Percentiles rank a stretch among this genome's conserved stretches.
Evolutionary conservation across 2,329 filamentous ascomycete species (phyloP).

Genomic region (Zymoseptoria passerinii): DNA sequence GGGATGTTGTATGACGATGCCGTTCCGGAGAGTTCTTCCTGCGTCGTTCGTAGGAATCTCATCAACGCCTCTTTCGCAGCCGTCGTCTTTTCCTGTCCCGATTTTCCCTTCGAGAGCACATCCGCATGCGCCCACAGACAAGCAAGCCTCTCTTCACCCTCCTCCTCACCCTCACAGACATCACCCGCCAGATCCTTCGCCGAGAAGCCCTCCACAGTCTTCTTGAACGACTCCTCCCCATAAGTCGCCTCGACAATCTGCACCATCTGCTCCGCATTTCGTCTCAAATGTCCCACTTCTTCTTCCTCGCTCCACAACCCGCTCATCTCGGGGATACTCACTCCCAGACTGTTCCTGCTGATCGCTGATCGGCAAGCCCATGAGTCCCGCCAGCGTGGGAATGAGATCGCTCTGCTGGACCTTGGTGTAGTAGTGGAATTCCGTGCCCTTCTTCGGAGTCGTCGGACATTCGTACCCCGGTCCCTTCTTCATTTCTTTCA

Average conservation of each 20-base stretch:
- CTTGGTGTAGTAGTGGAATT: slow-evolving; percentile 74
- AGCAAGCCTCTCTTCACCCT: slow-evolving; percentile 18
- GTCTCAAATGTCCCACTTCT: slow-evolving; percentile 56
- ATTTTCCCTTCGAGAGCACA: not conserved
- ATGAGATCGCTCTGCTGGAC: slow-evolving; percentile 95
- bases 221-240: slow-evolving; percentile 24
- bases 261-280: slow-evolving; percentile 75
- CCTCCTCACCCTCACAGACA: slow-evolving; percentile 10
- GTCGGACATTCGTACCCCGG: slow-evolving; percentile 42
- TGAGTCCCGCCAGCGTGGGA: slow-evolving; percentile 74
- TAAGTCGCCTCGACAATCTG: slow-evolving; percentile 69
- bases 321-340: slow-evolving; percentile 72
- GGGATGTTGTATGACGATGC: slow-evolving; percentile 83
- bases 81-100: not conserved
- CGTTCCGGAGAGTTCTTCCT: slow-evolving; percentile 74
- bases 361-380: slow-evolving; percentile 79
- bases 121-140: slow-evolving; percentile 17
- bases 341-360: slow-evolving; percentile 81
- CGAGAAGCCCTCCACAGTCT: slow-evolving; percentile 1
- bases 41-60: slow-evolving; percentile 61
- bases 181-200: slow-evolving; percentile 1
- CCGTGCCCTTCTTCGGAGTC: slow-evolving; percentile 45
- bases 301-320: slow-evolving; percentile 54
- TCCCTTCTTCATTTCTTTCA: slow-evolving; percentile 13
- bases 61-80: slow-evolving; percentile 7